Evolutionary conservation across 2,329 filamentous ascomycete genomes (phyloP), one percentile per base, ranked within the genome.

Genomic region (Rutstroemia sp.): DNA sequence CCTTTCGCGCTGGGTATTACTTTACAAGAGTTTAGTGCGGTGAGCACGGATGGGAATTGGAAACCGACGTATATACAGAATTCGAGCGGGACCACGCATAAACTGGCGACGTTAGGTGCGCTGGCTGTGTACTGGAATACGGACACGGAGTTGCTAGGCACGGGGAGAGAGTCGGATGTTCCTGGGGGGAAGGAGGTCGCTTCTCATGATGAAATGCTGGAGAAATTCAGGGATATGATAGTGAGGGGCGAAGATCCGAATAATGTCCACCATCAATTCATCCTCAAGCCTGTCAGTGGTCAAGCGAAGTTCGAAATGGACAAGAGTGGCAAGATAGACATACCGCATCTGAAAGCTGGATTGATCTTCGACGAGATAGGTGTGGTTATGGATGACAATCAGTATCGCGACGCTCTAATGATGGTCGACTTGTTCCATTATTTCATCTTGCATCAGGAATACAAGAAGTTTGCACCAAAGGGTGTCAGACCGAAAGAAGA

Each of bases 71-170:
- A 96, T 70, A 95, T 99, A 65, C 90, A 96, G 70, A 88, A 92
- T 63, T 88, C 88, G 1, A 84, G 84, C 48, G 79, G 80, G 27
- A 88, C 87, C 12, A 96, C 92, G 21, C 89, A 99, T 75, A 99
- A 99, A 73, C 79, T 99, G 47, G 94, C 92, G 5, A 95, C 87
- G 2, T 78, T 99, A 16, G 90, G 89, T 34, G 90, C 92, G 5
- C 75, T 99, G 51, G 91, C 94, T 2, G 81, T 97, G 9, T 99
- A 99, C 72, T 99, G 95, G 94, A 95, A 99, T 70, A 99, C 94
- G 1, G 92, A 99, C 70, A 83, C 91, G 1, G 79, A 86, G 25
- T 79, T 99, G 4, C 78, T 97, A 45, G 90, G 91, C 12, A 85
- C 88, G 4, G 91, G 91, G 7, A 86, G 88, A 63, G 89, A 94